Percentiles rank a stretch among this genome's conserved stretches.
These are phyloP conservation scores for Alternaria arborescens DNA, from an alignment of 2,329 filamentous ascomycete species.

Conservation along the genomic window DNA sequence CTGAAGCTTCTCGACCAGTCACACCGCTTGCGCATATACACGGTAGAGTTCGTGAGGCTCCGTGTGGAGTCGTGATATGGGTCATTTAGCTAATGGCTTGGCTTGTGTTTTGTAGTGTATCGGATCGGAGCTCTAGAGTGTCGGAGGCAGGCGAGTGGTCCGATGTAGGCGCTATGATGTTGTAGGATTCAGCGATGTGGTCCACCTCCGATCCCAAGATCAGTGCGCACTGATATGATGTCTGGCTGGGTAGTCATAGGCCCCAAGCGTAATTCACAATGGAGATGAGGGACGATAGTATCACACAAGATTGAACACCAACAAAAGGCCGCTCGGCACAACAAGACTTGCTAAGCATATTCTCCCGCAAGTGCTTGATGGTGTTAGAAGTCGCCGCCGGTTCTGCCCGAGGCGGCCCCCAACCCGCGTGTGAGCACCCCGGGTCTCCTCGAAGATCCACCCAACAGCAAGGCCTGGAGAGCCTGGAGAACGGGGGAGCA, in stretches of 20 bases:
- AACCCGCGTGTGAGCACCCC: conserved; percentile 1
- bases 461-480: conserved; percentile 6
- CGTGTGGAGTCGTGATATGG: background rate
- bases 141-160: background rate
- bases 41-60: background rate
- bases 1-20: conserved; percentile 1
- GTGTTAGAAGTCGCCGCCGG: background rate
- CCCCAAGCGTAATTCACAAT: background rate
- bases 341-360: background rate
- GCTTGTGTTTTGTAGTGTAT: background rate
- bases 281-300: background rate
- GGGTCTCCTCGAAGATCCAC: background rate
- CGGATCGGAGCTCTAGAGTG: background rate
- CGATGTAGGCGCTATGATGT: background rate
- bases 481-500: conserved; percentile 8
- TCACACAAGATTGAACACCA: background rate
- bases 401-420: conserved; percentile 2
- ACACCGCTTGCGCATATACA: background rate
- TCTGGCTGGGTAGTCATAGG: background rate
- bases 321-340: background rate
- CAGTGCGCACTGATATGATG: background rate
- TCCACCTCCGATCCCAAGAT: background rate
- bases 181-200: background rate
- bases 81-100: background rate
- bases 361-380: background rate